Percentiles rank a stretch among this genome's conserved stretches.
These are phyloP conservation scores for Citrus glauca DNA, from an alignment of 345 rosid species.

Conservation along the genomic window DNA sequence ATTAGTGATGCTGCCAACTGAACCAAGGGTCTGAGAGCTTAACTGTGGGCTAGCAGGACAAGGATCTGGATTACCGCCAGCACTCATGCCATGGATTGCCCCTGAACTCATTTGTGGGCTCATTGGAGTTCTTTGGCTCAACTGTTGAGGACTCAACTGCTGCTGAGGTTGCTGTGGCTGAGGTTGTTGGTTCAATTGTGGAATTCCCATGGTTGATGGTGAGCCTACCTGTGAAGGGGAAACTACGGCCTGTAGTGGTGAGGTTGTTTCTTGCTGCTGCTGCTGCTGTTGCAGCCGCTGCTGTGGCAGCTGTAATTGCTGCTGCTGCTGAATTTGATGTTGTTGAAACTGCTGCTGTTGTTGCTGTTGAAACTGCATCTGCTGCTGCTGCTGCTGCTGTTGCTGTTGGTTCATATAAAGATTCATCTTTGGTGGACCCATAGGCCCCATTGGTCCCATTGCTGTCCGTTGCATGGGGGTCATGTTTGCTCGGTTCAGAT, in stretches of 20 bases:
- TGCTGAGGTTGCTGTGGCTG: slow-evolving; percentile 59
- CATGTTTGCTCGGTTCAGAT: slow-evolving; percentile 57
- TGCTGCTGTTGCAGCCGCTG: slow-evolving; percentile 14
- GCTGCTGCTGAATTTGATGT: slow-evolving; percentile 31
- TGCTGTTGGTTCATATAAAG: slow-evolving; percentile 62
- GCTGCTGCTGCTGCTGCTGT: slow-evolving; percentile 48
- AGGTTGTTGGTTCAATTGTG: slow-evolving; percentile 52
- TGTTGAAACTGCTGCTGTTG: slow-evolving; percentile 24
- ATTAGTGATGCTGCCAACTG: slow-evolving; percentile 83
- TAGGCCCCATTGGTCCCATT: slow-evolving; percentile 55
- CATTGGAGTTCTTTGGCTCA: slow-evolving; percentile 80
- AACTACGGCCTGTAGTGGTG: slow-evolving; percentile 71
- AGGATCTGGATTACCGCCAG: slow-evolving; percentile 73
- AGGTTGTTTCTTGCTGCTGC: slow-evolving; percentile 48
- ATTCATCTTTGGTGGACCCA: slow-evolving; percentile 93
- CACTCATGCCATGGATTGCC: slow-evolving; percentile 66
- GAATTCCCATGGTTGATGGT: slow-evolving; percentile 64
- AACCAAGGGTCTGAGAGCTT: slow-evolving; percentile 90
- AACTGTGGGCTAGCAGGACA: slow-evolving; percentile 95
- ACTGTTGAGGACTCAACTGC: slow-evolving; percentile 48
- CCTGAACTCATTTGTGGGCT: slow-evolving; percentile 91
- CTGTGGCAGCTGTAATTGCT: slow-evolving; percentile 27
- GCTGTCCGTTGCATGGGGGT: slow-evolving; percentile 52
- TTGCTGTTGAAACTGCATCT: slow-evolving; percentile 24
- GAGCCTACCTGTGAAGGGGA: slow-evolving; percentile 79